Evolutionary conservation across 2,329 filamentous ascomycete genomes (phyloP), one percentile per base, ranked within the genome.

Genomic region (Leptosphaerulina australis): DNA sequence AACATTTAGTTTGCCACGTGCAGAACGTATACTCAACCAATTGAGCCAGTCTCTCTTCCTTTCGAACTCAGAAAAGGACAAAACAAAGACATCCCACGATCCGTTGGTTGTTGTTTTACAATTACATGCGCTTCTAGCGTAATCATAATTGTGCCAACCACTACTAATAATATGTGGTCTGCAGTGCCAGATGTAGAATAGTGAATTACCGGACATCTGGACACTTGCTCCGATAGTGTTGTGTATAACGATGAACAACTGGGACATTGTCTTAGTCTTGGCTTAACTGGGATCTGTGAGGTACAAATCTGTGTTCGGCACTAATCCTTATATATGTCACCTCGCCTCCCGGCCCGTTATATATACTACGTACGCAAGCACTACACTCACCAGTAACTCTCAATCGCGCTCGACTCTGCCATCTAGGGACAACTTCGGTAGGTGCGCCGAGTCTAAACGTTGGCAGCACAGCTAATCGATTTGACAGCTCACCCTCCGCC

Each of bases 141-240:
- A n/a, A n/a, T n/a, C n/a, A n/a, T n/a, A n/a, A n/a, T n/a, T n/a
- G n/a, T n/a, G n/a, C n/a, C n/a, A n/a, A n/a, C n/a, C n/a, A n/a
- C n/a, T n/a, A n/a, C n/a, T n/a, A n/a, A n/a, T n/a, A n/a, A n/a
- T n/a, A n/a, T 39, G 46, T 38, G 47, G 49, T 51, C 50, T 53
- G 37, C 44, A 22, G 14, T 35, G 34, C 54, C 47, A 22, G 50
- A 44, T 34, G 40, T 21, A 48, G 56, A 18, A 56, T 52, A 55
- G 39, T 47, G 44, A 62, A 44, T 52, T 57, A 62, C 60, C 62
- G 54, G 40, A 33, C 7, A 17, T 20, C 44, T 59, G 60, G 59
- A 28, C 26, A 41, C 30, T 21, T 25, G 12, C 17, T 41, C 31
- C 41, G 33, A 25, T 49, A 31, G 20, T 29, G 45, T 47, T 26